Conservation (phyloP, 164 flowering plant species). For the Umbellularia californica region DNA sequence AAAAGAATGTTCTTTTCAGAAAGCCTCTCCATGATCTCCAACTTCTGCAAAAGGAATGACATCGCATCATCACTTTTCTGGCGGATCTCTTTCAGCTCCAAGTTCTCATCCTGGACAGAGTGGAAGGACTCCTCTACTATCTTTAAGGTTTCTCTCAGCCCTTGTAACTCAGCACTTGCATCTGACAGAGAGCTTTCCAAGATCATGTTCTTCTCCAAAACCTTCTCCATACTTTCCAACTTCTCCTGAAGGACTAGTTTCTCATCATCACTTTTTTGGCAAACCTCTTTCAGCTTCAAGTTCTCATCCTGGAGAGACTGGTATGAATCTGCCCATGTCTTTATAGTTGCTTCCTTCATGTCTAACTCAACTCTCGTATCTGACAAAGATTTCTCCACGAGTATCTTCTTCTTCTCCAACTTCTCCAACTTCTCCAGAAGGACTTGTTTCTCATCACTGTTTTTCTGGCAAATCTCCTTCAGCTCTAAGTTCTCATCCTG, state of each 20-base stretch:
- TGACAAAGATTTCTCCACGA: not conserved
- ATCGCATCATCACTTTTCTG: not conserved
- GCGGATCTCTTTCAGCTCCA: not conserved
- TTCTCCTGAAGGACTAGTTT: slow-evolving; percentile 55
- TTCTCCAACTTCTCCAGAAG: not conserved
- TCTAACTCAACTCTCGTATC: slow-evolving; percentile 8
- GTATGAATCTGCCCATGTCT: slow-evolving; percentile 51
- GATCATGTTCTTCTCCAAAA: slow-evolving; percentile 46
- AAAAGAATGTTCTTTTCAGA: not conserved
- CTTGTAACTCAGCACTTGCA: slow-evolving; percentile 64
- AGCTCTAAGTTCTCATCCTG: not conserved
- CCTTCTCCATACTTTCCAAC: slow-evolving; percentile 52
- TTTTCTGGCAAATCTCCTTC: not conserved
- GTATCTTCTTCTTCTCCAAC: not conserved
- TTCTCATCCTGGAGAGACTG: slow-evolving; percentile 56
- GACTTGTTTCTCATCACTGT: no score
- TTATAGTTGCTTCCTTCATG: not conserved
- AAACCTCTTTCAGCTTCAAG: slow-evolving; percentile 50
- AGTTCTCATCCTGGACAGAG: not conserved
- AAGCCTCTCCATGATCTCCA: not conserved
- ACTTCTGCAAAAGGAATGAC: no score
- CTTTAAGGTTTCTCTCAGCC: slow-evolving; percentile 48
- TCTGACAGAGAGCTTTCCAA: slow-evolving; percentile 59
- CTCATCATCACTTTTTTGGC: not conserved
- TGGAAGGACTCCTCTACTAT: not conserved